Conservation (phyloP, 2,329 filamentous ascomycete species). For the Hypoxylon sp. region DNA sequence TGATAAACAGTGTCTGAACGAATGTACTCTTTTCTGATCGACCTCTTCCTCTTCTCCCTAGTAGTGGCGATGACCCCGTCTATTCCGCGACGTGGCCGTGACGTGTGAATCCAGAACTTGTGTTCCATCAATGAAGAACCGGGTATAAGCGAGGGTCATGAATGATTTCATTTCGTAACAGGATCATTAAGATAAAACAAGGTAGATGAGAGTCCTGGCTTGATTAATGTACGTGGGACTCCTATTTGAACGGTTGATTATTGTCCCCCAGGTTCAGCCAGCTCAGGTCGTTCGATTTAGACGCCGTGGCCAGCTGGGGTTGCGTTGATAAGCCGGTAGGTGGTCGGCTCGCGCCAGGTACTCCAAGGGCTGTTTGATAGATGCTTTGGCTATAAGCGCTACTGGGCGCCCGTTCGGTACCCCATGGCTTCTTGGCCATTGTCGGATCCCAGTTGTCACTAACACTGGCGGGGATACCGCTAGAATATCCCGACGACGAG, state of each 20-base stretch:
- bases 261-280: slow-evolving; percentile 79
- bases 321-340: slow-evolving; percentile 60
- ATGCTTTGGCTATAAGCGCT: slow-evolving; percentile 63
- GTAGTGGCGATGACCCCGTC: slow-evolving; percentile 34
- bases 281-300: slow-evolving; percentile 76
- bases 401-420: slow-evolving; percentile 62
- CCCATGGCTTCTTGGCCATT: slow-evolving; percentile 61
- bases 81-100: slow-evolving; percentile 32
- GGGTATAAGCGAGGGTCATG: slow-evolving; percentile 47
- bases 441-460: slow-evolving; percentile 68
- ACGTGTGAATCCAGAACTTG: slow-evolving; percentile 36
- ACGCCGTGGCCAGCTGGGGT: slow-evolving; percentile 64
- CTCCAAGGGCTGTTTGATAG: slow-evolving; percentile 59
- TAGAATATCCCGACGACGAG: slow-evolving; percentile 70
- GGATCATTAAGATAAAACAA: slow-evolving; percentile 37
- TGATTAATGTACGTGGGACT: slow-evolving; percentile 7
- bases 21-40: slow-evolving; percentile 27
- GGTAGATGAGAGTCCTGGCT: slow-evolving; percentile 16
- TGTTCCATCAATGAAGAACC: slow-evolving; percentile 32
- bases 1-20: slow-evolving; percentile 24
- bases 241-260: slow-evolving; percentile 37
- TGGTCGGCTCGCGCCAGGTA: slow-evolving; percentile 47
- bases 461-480: slow-evolving; percentile 74
- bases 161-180: slow-evolving; percentile 42
- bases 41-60: slow-evolving; percentile 24